phyloP scores from a whole-genome alignment of 768 basidiomycete genomes.

The Trametes villosa region DNA sequence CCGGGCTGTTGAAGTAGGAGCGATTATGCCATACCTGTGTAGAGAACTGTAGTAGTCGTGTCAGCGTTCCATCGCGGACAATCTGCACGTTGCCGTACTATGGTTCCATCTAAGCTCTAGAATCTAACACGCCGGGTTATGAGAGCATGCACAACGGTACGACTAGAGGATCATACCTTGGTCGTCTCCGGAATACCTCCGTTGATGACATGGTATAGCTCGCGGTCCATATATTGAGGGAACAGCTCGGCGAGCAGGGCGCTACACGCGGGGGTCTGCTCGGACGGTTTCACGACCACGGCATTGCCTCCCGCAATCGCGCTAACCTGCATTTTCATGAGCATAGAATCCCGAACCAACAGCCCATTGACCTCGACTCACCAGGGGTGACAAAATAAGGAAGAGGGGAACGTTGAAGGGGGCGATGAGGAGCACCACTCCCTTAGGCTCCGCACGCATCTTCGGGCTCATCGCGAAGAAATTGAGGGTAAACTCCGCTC shows the following conservation, averaged over 20 bases:
- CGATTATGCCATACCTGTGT: too few species aligned
- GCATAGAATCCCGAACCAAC: neutral
- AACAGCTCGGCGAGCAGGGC: slow-evolving; percentile 67
- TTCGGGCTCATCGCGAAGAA: slow-evolving; percentile 64
- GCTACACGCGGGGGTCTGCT: slow-evolving; percentile 59
- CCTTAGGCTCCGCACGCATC: slow-evolving; percentile 78
- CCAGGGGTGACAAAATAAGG: slow-evolving; percentile 60
- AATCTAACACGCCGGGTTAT: too few species aligned
- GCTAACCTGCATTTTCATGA: slow-evolving; percentile 45
- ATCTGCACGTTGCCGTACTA: too few species aligned
- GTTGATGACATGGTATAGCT: slow-evolving; percentile 68
- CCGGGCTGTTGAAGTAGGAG: too few species aligned
- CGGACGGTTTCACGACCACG: slow-evolving; percentile 77
- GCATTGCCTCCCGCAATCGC: slow-evolving; percentile 83
- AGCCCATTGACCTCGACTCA: slow-evolving; percentile 32
- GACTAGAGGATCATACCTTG: slow-evolving; percentile 38
- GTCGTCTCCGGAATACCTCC: slow-evolving; percentile 70
- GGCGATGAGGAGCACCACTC: slow-evolving; percentile 67
- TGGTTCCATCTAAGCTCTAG: slow-evolving; percentile 73
- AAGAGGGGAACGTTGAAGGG: slow-evolving; percentile 81
- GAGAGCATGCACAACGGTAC: too few species aligned
- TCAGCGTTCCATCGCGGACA: too few species aligned
- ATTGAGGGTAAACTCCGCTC: slow-evolving; percentile 56
- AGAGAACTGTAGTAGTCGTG: too few species aligned
- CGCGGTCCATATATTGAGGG: slow-evolving; percentile 74